Conservation (phyloP, 2,329 filamentous ascomycete genomes). For the Penicillium frequentans region DNA sequence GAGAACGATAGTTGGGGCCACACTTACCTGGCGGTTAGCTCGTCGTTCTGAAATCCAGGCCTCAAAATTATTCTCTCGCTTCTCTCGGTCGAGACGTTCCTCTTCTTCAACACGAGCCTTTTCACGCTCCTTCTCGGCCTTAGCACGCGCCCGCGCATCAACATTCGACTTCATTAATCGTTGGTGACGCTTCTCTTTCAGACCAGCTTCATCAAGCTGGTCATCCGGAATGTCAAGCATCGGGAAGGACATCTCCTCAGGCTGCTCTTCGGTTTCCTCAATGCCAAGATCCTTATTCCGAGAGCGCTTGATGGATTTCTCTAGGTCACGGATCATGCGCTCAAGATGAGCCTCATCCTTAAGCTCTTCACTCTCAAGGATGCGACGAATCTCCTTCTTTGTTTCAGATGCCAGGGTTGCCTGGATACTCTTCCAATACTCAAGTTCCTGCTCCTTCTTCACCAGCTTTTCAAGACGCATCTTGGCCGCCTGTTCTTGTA, state of each 20-base stretch:
- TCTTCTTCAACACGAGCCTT: constrained; percentile 81
- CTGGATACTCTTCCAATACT: constrained; percentile 88
- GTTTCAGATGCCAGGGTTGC: constrained; percentile 68
- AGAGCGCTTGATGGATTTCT: constrained; percentile 84
- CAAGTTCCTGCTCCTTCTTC: constrained; percentile 91
- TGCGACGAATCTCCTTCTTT: constrained; percentile 85
- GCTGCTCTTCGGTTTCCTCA: constrained; percentile 75
- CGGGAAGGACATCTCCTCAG: constrained; percentile 77
- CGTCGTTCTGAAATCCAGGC: constrained; percentile 83
- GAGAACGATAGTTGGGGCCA: neutral
- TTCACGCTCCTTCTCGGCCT: constrained; percentile 92
- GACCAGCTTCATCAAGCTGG: constrained; percentile 82
- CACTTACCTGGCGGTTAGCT: constrained; percentile 60
- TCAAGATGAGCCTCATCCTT: constrained; percentile 88
- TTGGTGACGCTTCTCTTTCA: constrained; percentile 93
- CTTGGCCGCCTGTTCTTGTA: constrained; percentile 96
- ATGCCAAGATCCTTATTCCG: constrained; percentile 92
- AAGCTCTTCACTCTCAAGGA: constrained; percentile 87
- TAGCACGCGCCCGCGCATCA: constrained; percentile 88
- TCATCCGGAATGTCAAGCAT: constrained; percentile 88
- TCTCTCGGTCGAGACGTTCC: constrained; percentile 78
- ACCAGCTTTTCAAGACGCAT: constrained; percentile 95
- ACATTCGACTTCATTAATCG: constrained; percentile 91
- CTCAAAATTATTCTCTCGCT: constrained; percentile 79
- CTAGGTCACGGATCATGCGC: constrained; percentile 80